phyloP scores from a whole-genome alignment of 768 basidiomycete species.

The Podaxis mareebaensis region DNA sequence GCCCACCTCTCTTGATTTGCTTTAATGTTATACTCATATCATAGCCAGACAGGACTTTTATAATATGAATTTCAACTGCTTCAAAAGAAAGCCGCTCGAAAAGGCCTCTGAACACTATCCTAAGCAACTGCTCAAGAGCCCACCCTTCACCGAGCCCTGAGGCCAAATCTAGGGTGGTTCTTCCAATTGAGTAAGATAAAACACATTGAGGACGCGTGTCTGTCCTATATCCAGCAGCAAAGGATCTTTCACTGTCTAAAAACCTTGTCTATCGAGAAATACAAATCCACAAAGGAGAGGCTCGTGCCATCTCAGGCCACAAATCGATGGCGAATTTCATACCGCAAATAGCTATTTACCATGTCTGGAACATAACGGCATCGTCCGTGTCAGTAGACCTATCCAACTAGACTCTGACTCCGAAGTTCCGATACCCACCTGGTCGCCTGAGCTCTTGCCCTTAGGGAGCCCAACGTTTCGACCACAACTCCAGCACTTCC shows the following conservation, averaged over 20 bases:
- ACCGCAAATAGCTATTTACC: conserved; percentile 5
- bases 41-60: not conserved
- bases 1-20: not conserved
- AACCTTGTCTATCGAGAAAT: not conserved
- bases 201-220: conserved; percentile 13
- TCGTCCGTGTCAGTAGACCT: not conserved
- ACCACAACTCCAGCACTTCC: conserved; percentile 8
- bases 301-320: not conserved
- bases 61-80: not conserved
- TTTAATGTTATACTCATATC: not conserved
- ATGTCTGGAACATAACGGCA: conserved; percentile 5
- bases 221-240: not conserved
- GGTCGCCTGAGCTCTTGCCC: not conserved
- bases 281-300: not conserved
- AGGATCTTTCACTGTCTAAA: not conserved
- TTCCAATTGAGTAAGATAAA: conserved; percentile 8
- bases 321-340: not conserved
- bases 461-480: conserved; percentile 1
- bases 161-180: conserved; percentile 1
- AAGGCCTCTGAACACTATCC: not conserved
- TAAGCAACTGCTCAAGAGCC: not conserved
- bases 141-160: not conserved
- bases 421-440: not conserved
- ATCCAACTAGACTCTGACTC: not conserved
- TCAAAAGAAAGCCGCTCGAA: not conserved